Evolutionary conservation across 257 asterid species (phyloP), one percentile per base, ranked within the genome.

Genomic region (Plantago ovata): DNA sequence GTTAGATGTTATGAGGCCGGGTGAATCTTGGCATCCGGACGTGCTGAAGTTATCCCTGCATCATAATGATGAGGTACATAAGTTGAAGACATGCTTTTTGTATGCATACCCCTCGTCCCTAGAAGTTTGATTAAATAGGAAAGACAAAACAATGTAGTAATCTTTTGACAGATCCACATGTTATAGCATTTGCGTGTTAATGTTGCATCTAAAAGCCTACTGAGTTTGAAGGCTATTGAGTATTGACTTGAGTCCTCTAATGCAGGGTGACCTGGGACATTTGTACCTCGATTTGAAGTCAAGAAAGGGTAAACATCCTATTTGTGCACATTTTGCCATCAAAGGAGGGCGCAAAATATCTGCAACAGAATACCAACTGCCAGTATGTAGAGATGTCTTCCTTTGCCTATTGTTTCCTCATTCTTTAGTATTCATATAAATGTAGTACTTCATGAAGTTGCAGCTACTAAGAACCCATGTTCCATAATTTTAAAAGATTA

Each of bases 1-100:
- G 87, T 88, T 72, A 77, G 69, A 42, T 84, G 73, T 67, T 79
- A 59, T 28, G 71, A 70, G 66, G 71, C 97, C 90, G 52, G 95
- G 95, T 73, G 98, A 92, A 82, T 86, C 98, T 64, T 92, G 98
- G 98, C 98, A 92, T 72, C 94, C 88, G 47, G 98, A 92, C 69
- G 98, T 92, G 75, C 74, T 85, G 64, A 92, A 92, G 77, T 69
- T 88, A 72, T 77, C 87, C 53, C 60, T 92, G 58, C 75, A 79
- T 68, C 98, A 88, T 84, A 84, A 90, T 40, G 79, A 83, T 74
- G 98, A 92, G 98, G 98, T 85, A 64, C 65, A 58, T 73, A 38
- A 46, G 32, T 41, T 65, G 53, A 64, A 23, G 21, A 67, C 62
- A 39, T 71, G 56, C 66, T 63, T 65, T 58, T 46, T 24, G 5